phyloP scores from a whole-genome alignment of 2,329 filamentous ascomycete genomes.

The Aspergillus pseudoterreus region DNA sequence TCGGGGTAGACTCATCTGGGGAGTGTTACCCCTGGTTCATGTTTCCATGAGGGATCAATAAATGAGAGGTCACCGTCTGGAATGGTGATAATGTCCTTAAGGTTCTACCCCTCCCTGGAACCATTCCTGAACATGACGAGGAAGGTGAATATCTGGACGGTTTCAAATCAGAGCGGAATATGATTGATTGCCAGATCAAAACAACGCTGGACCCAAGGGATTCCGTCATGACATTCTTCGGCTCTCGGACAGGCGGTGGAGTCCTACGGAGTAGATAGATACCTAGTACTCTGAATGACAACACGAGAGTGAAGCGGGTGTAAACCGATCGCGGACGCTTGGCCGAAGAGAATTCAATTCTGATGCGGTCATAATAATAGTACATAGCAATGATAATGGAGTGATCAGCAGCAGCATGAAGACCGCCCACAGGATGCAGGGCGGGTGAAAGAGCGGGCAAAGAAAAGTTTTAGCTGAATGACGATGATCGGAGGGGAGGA shows the following conservation, averaged over 20 bases:
- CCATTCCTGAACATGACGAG: constrained; percentile 2
- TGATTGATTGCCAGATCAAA: constrained; percentile 6
- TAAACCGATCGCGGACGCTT: constrained; percentile 14
- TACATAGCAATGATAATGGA: constrained; percentile 4
- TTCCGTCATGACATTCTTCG: constrained; percentile 12
- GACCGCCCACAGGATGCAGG: constrained; percentile 6
- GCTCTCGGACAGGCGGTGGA: constrained; percentile 1
- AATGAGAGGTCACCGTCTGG: neutral
- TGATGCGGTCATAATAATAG: constrained; percentile 6
- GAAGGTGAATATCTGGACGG: neutral
- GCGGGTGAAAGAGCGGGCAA: constrained; percentile 7
- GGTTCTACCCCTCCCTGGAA: constrained; percentile 1
- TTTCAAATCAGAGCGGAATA: constrained; percentile 8
- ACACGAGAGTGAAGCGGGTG: constrained; percentile 4
- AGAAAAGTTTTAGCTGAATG: constrained; percentile 1
- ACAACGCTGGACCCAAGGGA: constrained; percentile 5
- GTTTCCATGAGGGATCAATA: neutral
- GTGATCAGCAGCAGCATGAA: neutral
- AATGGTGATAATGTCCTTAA: neutral
- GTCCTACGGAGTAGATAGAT: too few species aligned
- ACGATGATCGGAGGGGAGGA: neutral
- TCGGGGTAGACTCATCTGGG: neutral
- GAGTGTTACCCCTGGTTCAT: neutral
- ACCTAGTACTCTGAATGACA: too few species aligned
- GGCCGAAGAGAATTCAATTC: constrained; percentile 3